Evolutionary conservation across 225 moss, liverwort and hornwort genomes (phyloP).

Genomic region (Sphagnum tenellum): DNA sequence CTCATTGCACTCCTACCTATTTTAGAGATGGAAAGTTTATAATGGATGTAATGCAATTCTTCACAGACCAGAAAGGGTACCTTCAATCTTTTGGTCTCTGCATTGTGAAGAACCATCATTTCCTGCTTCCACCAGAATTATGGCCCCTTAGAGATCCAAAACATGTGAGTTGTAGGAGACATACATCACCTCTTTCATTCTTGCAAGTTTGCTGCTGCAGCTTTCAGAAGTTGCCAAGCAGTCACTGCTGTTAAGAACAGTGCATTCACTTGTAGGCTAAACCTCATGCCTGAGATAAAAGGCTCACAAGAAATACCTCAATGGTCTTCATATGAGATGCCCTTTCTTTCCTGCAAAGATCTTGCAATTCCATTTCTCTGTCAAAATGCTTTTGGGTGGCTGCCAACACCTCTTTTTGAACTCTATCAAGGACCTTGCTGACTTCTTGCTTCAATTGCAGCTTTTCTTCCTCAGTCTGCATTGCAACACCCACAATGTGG

Average conservation of each 20-base stretch:
- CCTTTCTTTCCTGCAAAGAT: conserved; percentile 25
- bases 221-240: too few relatives aligned
- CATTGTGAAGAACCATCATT: conserved; percentile 22
- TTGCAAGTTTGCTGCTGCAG: too few relatives aligned
- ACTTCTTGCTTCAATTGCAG: conserved; percentile 17
- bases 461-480: conserved; percentile 23
- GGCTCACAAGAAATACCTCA: conserved; percentile 9
- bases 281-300: too few relatives aligned
- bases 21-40: too few relatives aligned
- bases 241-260: too few relatives aligned
- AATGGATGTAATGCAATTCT: conserved; percentile 3
- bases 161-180: too few relatives aligned
- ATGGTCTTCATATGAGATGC: conserved; percentile 20
- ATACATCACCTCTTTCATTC: too few relatives aligned
- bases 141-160: too few relatives aligned
- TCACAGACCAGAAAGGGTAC: conserved; percentile 24
- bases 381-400: conserved; percentile 29
- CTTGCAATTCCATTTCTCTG: conserved; percentile 37
- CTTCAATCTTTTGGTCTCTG: conserved; percentile 44
- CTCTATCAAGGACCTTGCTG: conserved; percentile 20
- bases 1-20: too few relatives aligned
- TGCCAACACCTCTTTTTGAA: conserved; percentile 23
- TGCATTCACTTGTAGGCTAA: too few relatives aligned
- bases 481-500: too few relatives aligned
- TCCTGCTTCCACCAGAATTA: conserved; percentile 14